Evolutionary conservation across 345 rosid species (phyloP), one percentile per base, ranked within the genome.

Genomic region (Psidium guajava): DNA sequence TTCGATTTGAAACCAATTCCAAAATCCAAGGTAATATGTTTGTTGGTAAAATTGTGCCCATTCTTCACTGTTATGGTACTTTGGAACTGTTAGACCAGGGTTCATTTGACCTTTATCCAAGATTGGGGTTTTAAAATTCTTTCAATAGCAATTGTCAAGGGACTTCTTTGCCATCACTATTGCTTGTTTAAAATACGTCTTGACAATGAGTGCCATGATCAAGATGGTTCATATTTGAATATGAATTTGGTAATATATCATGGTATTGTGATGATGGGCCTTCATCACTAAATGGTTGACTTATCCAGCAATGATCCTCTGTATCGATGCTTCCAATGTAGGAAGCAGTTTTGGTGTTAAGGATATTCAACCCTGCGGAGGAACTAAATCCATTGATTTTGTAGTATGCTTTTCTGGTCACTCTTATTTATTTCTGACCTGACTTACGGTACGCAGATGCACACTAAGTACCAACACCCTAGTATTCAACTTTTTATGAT

Each of bases 401-500:
- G 12, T 32, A 18, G 77, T 69, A 32, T 32, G 47, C 24, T 32
- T 27, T 59, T 27, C 13, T 27, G 73, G 73, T 27, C 9, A 1
- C 40, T 59, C 20, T 32, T 32, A 32, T 69, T 69, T 32, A 69
- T 16, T 32, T 32, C 47, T 69, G 77, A 69, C 47, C 47, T 6
- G 15, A 8, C 36, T 64, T 69, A 27, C 22, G 54, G 47, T 28
- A 32, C 89, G 88, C 91, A 97, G 99, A 95, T 97, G 99, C 93
- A 97, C 82, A 82, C 83, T 82, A 90, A 92, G 87, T 95, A 95
- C 90, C 98, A 94, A 50, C 98, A 97, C 88, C 93, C 96, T 21
- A 95, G 97, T 82, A 97, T 95, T 89, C 98, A 95, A 88, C 93
- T 97, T 82, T 97, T 90, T 91, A 91, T 93, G 83, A 93, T 97